Base-by-base conservation (phyloP, 164 flowering plant genomes). In the Amborella trichopoda region DNA sequence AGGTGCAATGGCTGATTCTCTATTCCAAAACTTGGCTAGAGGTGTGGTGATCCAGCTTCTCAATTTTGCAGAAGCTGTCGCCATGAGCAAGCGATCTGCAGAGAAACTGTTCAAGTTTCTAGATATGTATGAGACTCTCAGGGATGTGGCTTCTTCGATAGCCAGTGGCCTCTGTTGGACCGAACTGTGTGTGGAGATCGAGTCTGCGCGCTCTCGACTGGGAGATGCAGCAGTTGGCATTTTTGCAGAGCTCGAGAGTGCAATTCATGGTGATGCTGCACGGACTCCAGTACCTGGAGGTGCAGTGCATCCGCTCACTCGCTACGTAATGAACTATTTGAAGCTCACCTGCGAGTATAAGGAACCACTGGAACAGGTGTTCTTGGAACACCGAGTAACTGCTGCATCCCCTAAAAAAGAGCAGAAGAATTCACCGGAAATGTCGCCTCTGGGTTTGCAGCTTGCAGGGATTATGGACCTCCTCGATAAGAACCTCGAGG, bases 281-380 rank as follows among this genome's bases (percentile, higher is more conserved):
- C 72, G 58, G 28, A 78, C 75, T 0, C 88, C 95, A 0, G 96
- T 91, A 2, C 81, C 99, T 0, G 67, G 80, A 5, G 99, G 99
- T 0, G 86, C 83, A 0, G 85, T 87, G 21, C 99, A 91, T 39
- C 99, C 99, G 0, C 42, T 86, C 21, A 80, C 94, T 1, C 75
- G 94, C 10, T 90, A 80, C 80, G 75, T 68, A 1, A 75, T 90
- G 80, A 90, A 90, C 53, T 90, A 76, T 40, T 58, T 90, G 2
- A 76, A 71, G 34, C 69, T 65, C 43, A 72, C 85, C 0, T 73
- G 89, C 44, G 94, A 81, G 61, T 85, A 78, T 59, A 78, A 69
- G 20, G 77, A 71, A 24, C 78, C 93, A 0, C 40, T 86, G 26
- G 83, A 78, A 28, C 66, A 80, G 40, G 68, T 81, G 1, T 86